Base-by-base conservation (phyloP, 805 yeast species). In the Naumovozyma baii region DNA sequence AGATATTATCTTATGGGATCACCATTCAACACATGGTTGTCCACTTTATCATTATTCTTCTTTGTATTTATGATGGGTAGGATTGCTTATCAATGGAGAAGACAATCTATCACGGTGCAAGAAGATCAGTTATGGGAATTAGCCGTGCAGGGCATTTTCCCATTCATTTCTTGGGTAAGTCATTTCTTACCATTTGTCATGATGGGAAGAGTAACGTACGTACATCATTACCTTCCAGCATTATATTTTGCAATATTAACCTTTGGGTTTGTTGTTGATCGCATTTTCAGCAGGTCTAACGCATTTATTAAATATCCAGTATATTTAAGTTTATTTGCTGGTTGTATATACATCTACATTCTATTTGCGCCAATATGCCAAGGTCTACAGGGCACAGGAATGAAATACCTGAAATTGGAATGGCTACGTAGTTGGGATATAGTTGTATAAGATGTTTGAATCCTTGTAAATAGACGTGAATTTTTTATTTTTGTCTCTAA, bases 171-270 rank as follows among this genome's bases (percentile, higher is more conserved):
- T 9, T 90, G 96, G 96, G 70, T 78, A 33, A 69, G 86, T 53
- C 96, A 90, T 63, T 90, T 70, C 63, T 57, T 83, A 54, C 97
- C 98, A 26, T 90, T 90, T 64, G 75, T 82, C 25, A 64, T 86
- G 43, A 90, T 90, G 98, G 87, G 94, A 10, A 83, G 98, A 69
- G 96, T 92, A 41, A 87, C 95, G 2, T 90, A 92, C 60, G 92
- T 90, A 26, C 98, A 90, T 64, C 98, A 90, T 62, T 90, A 90
- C 63, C 75, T 87, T 49, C 98, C 98, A 12, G 95, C 97, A 1
- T 72, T 88, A 47, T 90, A 83, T 65, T 90, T 90, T 67, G 97
- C 97, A 37, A 80, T 87, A 68, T 67, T 88, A 47, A 80, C 85
- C 13, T 58, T 65, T 54, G 66, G 63, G 18, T 55, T 55, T 51